These are phyloP conservation scores for Nyssa sinensis DNA, from an alignment of 148 eudicot species.

Conservation along the genomic window DNA sequence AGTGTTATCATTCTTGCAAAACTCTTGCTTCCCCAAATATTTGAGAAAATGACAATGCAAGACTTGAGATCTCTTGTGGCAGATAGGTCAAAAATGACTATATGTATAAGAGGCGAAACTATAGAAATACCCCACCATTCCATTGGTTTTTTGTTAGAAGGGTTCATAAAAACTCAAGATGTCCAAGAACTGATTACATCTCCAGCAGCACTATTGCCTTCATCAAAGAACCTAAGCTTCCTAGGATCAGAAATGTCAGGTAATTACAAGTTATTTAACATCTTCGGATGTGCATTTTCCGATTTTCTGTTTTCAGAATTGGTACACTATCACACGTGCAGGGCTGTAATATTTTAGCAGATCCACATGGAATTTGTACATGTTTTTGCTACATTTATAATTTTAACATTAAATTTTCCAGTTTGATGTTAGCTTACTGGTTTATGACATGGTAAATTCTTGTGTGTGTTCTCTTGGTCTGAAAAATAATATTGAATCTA, in stretches of 20 bases:
- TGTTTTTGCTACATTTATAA: no score
- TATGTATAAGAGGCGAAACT: constrained; percentile 70
- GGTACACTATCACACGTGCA: no score
- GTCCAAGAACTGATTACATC: constrained; percentile 53
- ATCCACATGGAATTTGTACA: no score
- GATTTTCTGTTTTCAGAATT: no score
- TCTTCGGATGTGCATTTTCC: neutral
- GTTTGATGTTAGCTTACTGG: no score
- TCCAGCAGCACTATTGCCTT: constrained; percentile 72
- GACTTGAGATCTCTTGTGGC: constrained; percentile 76
- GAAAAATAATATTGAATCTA: no score
- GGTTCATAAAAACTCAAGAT: constrained; percentile 59
- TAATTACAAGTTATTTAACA: constrained; percentile 20
- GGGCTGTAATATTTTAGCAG: no score
- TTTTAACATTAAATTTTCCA: no score
- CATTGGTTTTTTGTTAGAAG: constrained; percentile 80
- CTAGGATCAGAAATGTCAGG: constrained; percentile 55
- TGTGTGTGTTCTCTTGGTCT: no score
- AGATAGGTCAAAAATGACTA: constrained; percentile 68
- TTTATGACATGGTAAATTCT: no score
- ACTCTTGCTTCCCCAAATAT: constrained; percentile 72
- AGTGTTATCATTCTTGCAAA: constrained; percentile 72
- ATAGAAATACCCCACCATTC: constrained; percentile 66
- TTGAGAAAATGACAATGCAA: constrained; percentile 80
- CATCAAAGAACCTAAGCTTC: constrained; percentile 40